Percentiles rank a stretch among this genome's conserved stretches.
Evolutionary conservation across 2,329 filamentous ascomycete genomes (phyloP).

Genomic region (Thelonectria olida): DNA sequence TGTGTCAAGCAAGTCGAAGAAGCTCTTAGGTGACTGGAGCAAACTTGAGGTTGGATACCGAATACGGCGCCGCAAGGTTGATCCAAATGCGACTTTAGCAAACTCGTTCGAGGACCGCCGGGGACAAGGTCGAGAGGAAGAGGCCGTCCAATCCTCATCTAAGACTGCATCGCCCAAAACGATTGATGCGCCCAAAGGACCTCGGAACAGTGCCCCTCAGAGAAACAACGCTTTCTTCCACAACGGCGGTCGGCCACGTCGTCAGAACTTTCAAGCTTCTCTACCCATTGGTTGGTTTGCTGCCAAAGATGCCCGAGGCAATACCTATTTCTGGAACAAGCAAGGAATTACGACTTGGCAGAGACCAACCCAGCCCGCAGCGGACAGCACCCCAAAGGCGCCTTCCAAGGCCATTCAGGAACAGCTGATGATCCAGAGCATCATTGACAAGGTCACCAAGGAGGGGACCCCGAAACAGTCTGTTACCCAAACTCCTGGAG

Average conservation of each 20-base stretch:
- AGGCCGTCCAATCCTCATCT: slow-evolving; percentile 46
- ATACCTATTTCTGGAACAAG: slow-evolving; percentile 86
- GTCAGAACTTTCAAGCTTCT: slow-evolving; percentile 63
- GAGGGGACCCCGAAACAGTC: slow-evolving; percentile 62
- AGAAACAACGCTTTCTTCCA: slow-evolving; percentile 62
- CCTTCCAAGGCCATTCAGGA: slow-evolving; percentile 71
- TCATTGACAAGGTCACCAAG: slow-evolving; percentile 85
- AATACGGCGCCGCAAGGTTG: slow-evolving; percentile 89
- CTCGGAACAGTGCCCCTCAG: slow-evolving; percentile 67
- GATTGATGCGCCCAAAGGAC: slow-evolving; percentile 65
- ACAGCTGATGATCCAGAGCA: slow-evolving; percentile 81
- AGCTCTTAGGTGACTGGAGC: slow-evolving; percentile 84
- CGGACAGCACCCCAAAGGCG: slow-evolving; percentile 69
- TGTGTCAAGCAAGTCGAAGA: slow-evolving; percentile 75
- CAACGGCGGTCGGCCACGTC: slow-evolving; percentile 57
- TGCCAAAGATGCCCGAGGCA: slow-evolving; percentile 75
- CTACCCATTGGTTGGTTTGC: slow-evolving; percentile 89
- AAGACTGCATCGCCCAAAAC: slow-evolving; percentile 56
- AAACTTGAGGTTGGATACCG: slow-evolving; percentile 91
- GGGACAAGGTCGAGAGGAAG: slow-evolving; percentile 53
- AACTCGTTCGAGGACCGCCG: slow-evolving; percentile 73
- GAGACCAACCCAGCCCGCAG: slow-evolving; percentile 75
- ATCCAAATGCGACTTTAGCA: slow-evolving; percentile 68
- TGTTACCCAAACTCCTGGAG: slow-evolving; percentile 72
- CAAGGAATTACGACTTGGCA: slow-evolving; percentile 84